phyloP scores from a whole-genome alignment of 129 eudicot genomes.

The Sambucus nigra region DNA sequence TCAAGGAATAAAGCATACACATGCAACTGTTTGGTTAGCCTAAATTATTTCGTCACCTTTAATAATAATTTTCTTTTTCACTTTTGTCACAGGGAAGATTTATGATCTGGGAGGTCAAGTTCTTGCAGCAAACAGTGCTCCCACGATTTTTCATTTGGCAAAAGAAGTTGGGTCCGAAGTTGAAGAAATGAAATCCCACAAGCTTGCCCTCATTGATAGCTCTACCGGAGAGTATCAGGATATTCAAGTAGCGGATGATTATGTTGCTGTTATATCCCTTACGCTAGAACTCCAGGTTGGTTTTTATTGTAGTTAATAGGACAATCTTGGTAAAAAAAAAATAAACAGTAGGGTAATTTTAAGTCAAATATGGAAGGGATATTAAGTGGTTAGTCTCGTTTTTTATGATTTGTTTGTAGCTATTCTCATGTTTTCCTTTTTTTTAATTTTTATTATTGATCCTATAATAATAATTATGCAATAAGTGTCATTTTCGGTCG shows the following conservation, averaged over 20 bases:
- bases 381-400: too few relatives aligned
- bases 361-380: too few relatives aligned
- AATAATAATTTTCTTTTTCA: background rate
- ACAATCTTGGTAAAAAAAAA: too few relatives aligned
- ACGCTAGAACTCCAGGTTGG: constrained; percentile 76
- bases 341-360: too few relatives aligned
- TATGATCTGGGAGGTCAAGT: constrained; percentile 95
- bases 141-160: constrained; percentile 65
- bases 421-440: too few relatives aligned
- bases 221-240: constrained; percentile 58
- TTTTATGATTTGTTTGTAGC: too few relatives aligned
- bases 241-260: constrained; percentile 69
- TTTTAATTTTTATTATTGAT: too few relatives aligned
- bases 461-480: too few relatives aligned
- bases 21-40: background rate
- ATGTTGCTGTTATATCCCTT: constrained; percentile 57
- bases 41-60: background rate
- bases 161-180: constrained; percentile 56
- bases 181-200: constrained; percentile 70
- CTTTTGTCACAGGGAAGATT: constrained; percentile 38
- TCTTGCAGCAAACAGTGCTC: constrained; percentile 81
- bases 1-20: constrained; percentile 33
- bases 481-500: too few relatives aligned
- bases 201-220: constrained; percentile 63
- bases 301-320: too few relatives aligned